Evolutionary conservation across 2,329 filamentous ascomycete genomes (phyloP).

Genomic region (Paracoccidioides brasiliensis): DNA sequence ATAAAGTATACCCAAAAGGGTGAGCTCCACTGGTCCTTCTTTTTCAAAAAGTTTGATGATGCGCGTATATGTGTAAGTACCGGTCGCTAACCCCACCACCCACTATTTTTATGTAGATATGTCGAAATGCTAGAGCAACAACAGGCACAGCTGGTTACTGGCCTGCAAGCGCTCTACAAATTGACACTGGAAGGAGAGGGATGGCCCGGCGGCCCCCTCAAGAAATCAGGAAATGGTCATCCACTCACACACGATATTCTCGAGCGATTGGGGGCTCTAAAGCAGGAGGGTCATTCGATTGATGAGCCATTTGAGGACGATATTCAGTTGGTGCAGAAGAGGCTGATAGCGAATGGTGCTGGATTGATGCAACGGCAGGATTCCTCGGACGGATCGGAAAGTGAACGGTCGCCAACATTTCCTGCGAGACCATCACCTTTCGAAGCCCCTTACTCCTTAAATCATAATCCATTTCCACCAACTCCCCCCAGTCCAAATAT

Average conservation of each 20-base stretch:
- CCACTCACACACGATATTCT: constrained; percentile 53
- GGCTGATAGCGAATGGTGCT: constrained; percentile 40
- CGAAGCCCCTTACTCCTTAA: constrained; percentile 18
- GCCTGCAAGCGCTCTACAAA: constrained; percentile 48
- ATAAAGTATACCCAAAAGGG: constrained; percentile 58
- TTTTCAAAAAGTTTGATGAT: constrained; percentile 1
- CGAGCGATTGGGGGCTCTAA: constrained; percentile 44
- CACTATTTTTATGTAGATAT: constrained; percentile 32
- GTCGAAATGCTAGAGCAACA: constrained; percentile 57
- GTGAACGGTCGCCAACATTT: constrained; percentile 32
- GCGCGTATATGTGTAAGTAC: not conserved
- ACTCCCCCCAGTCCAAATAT: constrained; percentile 5
- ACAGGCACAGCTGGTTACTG: constrained; percentile 48
- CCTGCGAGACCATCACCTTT: constrained; percentile 2
- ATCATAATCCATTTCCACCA: constrained; percentile 13
- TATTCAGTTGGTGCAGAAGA: constrained; percentile 41
- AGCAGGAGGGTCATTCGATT: constrained; percentile 35
- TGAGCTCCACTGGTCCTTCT: constrained; percentile 24
- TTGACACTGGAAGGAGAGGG: constrained; percentile 38
- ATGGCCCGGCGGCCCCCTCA: constrained; percentile 44
- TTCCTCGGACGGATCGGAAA: constrained; percentile 46
- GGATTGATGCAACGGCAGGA: constrained; percentile 40
- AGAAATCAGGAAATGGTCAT: constrained; percentile 39
- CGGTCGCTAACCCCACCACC: not conserved
- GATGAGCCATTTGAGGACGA: constrained; percentile 48